Evolutionary conservation across 768 basidiomycete species (phyloP), one percentile per base, ranked within the genome.

Genomic region (Xerocomellus amylosporus): DNA sequence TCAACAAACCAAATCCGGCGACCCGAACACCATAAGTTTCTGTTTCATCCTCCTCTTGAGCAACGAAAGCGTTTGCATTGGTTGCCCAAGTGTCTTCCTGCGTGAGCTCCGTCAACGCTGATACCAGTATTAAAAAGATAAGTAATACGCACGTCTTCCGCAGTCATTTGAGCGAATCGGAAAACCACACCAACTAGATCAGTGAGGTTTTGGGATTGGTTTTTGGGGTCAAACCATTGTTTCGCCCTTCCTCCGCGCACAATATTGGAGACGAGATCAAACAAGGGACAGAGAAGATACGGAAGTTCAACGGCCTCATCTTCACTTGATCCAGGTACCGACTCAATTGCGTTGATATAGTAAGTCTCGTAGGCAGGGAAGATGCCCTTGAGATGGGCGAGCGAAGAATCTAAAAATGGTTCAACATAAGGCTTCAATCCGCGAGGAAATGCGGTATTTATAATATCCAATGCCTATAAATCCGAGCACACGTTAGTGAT

Each of bases 1-100:
- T 79, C 47, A 96, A 72, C 34, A 98, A 72, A 64, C 98, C 96
- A 61, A 93, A 87, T 4, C 87, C 87, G 5, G 91, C 88, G 2
- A 91, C 82, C 34, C 97, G 81, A 33, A 93, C 79, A 51, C 89
- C 90, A 65, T 93, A 95, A 2, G 78, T 67, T 49, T 89, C 84
- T 1, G 86, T 86, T 57, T 96, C 93, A 56, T 98, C 96, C 50
- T 97, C 93, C 64, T 98, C 95, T 66, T 98, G 93, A 24, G 88
- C 87, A 30, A 98, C 86, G 64, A 98, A 98, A 4, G 88, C 84
- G 61, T 98, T 98, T 4, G 91, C 85, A 62, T 97, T 89, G 49
- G 79, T 82, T 3, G 84, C 82, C 96, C 96, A 98, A 15, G 84
- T 87, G 30, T 94, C 92, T 66, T 94, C 93, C 93, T 98, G 57